These are phyloP conservation scores for Salvia splendens DNA, from an alignment of 257 asterid genomes.

Conservation along the genomic window DNA sequence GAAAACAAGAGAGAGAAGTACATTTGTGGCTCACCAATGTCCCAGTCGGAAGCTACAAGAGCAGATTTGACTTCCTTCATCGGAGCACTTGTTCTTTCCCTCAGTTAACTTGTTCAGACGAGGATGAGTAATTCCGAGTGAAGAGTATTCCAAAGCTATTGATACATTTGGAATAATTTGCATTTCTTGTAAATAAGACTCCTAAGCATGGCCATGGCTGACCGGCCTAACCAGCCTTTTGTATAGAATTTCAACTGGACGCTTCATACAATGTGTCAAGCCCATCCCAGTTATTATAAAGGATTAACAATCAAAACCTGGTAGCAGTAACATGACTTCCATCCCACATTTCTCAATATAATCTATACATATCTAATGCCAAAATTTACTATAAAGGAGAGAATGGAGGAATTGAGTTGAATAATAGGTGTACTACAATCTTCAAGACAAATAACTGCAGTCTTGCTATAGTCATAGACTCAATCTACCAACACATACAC, in stretches of 20 bases:
- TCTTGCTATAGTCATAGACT: no score
- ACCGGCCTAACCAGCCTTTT: slow-evolving; percentile 51
- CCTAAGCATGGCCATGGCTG: no score
- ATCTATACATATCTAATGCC: no score
- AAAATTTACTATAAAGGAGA: no score
- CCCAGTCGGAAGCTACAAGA: slow-evolving; percentile 85
- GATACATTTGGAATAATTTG: slow-evolving; percentile 31
- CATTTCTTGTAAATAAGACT: no score
- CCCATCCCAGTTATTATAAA: slow-evolving; percentile 46
- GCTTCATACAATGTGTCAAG: slow-evolving; percentile 51
- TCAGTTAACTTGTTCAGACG: slow-evolving; percentile 72
- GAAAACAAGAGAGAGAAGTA: neutral
- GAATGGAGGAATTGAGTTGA: no score
- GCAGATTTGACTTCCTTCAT: slow-evolving; percentile 93
- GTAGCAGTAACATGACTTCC: slow-evolving; percentile 21
- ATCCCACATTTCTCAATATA: no score
- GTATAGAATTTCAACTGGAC: slow-evolving; percentile 56
- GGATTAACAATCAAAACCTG: slow-evolving; percentile 38
- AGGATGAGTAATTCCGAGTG: slow-evolving; percentile 52
- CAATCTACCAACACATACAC: no score
- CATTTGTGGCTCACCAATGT: slow-evolving; percentile 58
- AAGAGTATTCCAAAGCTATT: slow-evolving; percentile 34
- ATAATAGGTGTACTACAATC: no score
- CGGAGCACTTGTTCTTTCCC: slow-evolving; percentile 96
- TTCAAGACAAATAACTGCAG: no score